phyloP scores from a whole-genome alignment of 2,329 filamentous ascomycete species.

The Clonostachys byssicola region DNA sequence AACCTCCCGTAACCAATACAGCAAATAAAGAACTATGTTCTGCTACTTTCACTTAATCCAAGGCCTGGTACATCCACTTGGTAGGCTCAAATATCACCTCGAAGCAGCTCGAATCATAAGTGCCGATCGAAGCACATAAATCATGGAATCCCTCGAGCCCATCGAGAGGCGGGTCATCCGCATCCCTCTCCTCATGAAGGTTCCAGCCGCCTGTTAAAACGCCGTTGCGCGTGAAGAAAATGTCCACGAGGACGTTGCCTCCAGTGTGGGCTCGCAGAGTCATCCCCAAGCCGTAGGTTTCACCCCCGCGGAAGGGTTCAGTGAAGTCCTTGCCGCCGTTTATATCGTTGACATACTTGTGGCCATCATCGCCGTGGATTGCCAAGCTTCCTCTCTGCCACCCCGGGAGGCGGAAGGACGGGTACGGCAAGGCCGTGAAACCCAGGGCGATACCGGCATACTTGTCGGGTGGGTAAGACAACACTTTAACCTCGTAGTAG shows the following conservation, averaged over 20 bases:
- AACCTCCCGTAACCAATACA: background rate
- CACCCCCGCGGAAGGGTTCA: constrained; percentile 55
- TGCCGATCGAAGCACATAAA: constrained; percentile 65
- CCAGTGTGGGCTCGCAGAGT: constrained; percentile 36
- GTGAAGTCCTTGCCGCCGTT: constrained; percentile 71
- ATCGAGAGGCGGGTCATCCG: constrained; percentile 54
- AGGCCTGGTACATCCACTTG: constrained; percentile 48
- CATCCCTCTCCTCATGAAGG: constrained; percentile 70
- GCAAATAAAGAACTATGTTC: background rate
- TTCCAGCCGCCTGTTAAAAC: constrained; percentile 59
- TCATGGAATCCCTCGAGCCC: constrained; percentile 71
- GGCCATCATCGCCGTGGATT: constrained; percentile 78
- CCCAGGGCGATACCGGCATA: constrained; percentile 64
- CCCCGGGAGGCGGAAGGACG: constrained; percentile 71
- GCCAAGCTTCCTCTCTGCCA: constrained; percentile 75
- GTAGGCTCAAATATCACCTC: constrained; percentile 60
- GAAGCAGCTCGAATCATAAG: constrained; percentile 64
- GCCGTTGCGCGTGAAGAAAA: constrained; percentile 70
- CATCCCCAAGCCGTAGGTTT: constrained; percentile 71
- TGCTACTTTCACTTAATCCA: background rate
- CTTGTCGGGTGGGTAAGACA: constrained; percentile 36
- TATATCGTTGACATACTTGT: constrained; percentile 70
- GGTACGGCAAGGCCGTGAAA: constrained; percentile 71
- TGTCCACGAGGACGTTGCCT: constrained; percentile 20
- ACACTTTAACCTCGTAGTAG: constrained; percentile 69